These are phyloP conservation scores for Acanthamoeba culbertsoni DNA, from an alignment of 208 protist genomes.

Conservation along the genomic window DNA sequence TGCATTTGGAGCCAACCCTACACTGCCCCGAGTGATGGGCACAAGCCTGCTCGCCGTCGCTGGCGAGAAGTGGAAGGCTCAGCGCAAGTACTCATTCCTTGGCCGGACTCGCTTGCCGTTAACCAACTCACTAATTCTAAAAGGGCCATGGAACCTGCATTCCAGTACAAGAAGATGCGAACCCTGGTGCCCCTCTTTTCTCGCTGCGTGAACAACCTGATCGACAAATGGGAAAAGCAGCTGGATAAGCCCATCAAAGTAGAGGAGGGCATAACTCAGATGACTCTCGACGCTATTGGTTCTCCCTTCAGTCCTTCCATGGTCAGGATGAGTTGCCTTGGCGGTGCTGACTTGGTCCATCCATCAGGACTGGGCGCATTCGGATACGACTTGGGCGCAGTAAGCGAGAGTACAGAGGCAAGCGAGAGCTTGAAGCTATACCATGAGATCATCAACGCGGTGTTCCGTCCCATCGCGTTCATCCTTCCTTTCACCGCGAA, in stretches of 20 bases:
- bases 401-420: neutral
- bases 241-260: neutral
- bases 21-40: neutral
- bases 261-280: neutral
- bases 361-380: neutral
- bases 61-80: neutral
- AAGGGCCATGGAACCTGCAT: conserved; percentile 11
- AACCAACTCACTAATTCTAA: neutral
- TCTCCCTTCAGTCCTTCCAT: neutral
- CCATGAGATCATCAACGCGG: neutral
- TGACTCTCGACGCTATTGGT: conserved; percentile 40
- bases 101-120: neutral
- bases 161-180: conserved; percentile 38
- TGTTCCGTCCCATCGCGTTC: neutral
- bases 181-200: conserved; percentile 34
- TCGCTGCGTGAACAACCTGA: neutral
- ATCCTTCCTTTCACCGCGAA: neutral
- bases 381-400: neutral
- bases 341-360: neutral
- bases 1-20: neutral
- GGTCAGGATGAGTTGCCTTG: neutral
- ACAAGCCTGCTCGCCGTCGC: neutral
- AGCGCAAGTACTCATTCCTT: neutral
- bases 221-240: neutral
- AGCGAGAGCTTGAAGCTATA: neutral